A percentile compares a stretch with the other conserved stretches of the same genome.
These are phyloP conservation scores for Thalassiosira allenii DNA, from an alignment of 352 stramenopile species.

Conservation along the genomic window DNA sequence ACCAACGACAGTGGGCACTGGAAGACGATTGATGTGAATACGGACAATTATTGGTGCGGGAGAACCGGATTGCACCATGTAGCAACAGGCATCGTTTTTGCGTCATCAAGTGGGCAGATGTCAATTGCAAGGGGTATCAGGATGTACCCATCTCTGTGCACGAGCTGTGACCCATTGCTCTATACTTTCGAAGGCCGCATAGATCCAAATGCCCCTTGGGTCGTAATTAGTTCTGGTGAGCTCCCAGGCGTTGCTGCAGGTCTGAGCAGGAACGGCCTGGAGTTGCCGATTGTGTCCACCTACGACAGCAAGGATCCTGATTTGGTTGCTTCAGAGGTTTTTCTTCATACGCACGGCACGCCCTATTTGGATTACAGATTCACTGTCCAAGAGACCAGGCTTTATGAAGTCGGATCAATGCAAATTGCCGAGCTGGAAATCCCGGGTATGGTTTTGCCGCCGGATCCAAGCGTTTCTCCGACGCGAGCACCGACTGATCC, in stretches of 20 bases:
- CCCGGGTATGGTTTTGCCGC: conserved; percentile 18
- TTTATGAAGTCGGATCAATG: neutral
- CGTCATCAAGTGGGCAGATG: neutral
- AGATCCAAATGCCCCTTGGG: conserved; percentile 18
- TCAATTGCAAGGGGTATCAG: neutral
- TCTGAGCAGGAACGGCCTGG: conserved; percentile 5
- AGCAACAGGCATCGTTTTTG: neutral
- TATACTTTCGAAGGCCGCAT: conserved; percentile 35
- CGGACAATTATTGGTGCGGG: conserved; percentile 15
- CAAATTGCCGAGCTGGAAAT: conserved; percentile 27
- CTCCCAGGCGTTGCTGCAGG: conserved; percentile 6
- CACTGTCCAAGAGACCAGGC: neutral
- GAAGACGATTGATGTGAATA: neutral
- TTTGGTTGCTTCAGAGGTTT: neutral
- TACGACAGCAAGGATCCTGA: conserved; percentile 3
- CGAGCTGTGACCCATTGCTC: neutral
- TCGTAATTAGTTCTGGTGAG: conserved; percentile 9
- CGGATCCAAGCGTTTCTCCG: conserved; percentile 1
- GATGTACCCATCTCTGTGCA: neutral
- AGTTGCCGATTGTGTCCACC: neutral
- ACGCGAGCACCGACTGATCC: neutral
- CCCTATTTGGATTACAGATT: conserved; percentile 32
- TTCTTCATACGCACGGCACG: neutral
- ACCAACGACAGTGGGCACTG: neutral
- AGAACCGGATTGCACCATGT: neutral